Base-by-base conservation (phyloP, 2,329 filamentous ascomycete species). In the Colletotrichum eremochloae region DNA sequence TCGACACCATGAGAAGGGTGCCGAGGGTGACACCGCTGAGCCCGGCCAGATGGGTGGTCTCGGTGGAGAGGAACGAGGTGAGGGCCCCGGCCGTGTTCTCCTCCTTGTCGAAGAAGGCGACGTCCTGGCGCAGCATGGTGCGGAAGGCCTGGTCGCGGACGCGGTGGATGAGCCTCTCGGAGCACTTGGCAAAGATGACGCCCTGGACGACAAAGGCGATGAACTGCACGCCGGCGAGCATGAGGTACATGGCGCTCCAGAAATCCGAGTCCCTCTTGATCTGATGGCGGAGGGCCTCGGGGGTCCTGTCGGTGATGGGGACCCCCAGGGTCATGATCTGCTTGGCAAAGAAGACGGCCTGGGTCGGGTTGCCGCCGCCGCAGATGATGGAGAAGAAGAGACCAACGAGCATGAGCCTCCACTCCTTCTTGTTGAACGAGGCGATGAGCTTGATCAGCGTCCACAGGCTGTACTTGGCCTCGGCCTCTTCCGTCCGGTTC, bases 1-100 rank as follows among this genome's bases (percentile, higher is more conserved):
- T 95, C 2, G 84, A 82, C 44, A 96, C 94, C 80, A 94, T 92
- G 55, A 97, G 84, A 68, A 98, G 88, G 11, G 96, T 97, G 69
- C 95, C 95, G 1, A 98, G 88, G 0, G 95, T 97, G 38, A 91
- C 91, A 58, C 96, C 96, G 75, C 94, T 95, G 58, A 98, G 90
- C 18, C 96, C 95, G 20, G 95, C 93, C 40, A 98, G 87, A 78
- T 97, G 92, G 0, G 94, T 97, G 0, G 95, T 95, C 82, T 97
- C 93, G 0, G 94, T 97, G 2, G 94, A 95, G 15, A 98, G 85
- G 83, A 97, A 96, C 0, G 93, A 94, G 0, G 95, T 97, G 76
- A 99, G 85, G 0, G 95, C 93, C 75, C 96, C 96, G 8, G 94
- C 92, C 8, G 93, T 95, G 80, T 98, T 97, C 80, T 96, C 93